Conservation (phyloP, 202 grass and related monocot genomes). For the Cymbopogon flexuosus region DNA sequence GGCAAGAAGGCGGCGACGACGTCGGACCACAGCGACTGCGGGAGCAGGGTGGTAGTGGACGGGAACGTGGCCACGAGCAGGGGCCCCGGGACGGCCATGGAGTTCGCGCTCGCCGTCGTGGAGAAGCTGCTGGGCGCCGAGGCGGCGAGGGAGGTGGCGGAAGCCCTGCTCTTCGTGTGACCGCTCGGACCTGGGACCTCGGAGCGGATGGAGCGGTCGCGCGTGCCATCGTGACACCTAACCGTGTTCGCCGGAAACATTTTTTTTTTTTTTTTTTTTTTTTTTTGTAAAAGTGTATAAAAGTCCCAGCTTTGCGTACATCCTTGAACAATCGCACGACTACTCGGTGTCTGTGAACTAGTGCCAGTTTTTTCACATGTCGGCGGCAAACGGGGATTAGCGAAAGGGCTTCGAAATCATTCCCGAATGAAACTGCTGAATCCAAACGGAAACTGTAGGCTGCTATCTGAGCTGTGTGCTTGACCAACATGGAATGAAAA, state of each 20-base stretch:
- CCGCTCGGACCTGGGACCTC: too few relatives aligned
- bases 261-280: too few relatives aligned
- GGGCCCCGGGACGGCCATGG: conserved; percentile 55
- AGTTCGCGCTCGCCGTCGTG: conserved; percentile 46
- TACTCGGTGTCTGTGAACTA: too few relatives aligned
- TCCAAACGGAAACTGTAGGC: too few relatives aligned
- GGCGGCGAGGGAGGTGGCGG: conserved; percentile 21
- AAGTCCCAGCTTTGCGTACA: neutral
- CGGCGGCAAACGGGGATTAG: neutral
- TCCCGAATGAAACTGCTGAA: neutral
- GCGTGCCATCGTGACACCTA: too few relatives aligned
- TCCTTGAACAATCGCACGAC: neutral
- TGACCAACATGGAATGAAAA: too few relatives aligned
- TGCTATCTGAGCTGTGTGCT: too few relatives aligned
- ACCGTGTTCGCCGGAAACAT: too few relatives aligned
- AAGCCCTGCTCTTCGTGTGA: conserved; percentile 34
- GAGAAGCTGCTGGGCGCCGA: conserved; percentile 48
- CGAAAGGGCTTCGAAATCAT: neutral
- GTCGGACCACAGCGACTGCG: conserved; percentile 39
- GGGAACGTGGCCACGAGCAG: conserved; percentile 58
- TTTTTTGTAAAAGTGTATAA: neutral
- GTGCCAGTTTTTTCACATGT: neutral
- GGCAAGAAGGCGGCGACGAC: conserved; percentile 39
- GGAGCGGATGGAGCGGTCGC: too few relatives aligned
- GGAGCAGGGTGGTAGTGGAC: conserved; percentile 53